Evolutionary conservation across 2,329 filamentous ascomycete species (phyloP).

Genomic region (Fusarium metavorans): DNA sequence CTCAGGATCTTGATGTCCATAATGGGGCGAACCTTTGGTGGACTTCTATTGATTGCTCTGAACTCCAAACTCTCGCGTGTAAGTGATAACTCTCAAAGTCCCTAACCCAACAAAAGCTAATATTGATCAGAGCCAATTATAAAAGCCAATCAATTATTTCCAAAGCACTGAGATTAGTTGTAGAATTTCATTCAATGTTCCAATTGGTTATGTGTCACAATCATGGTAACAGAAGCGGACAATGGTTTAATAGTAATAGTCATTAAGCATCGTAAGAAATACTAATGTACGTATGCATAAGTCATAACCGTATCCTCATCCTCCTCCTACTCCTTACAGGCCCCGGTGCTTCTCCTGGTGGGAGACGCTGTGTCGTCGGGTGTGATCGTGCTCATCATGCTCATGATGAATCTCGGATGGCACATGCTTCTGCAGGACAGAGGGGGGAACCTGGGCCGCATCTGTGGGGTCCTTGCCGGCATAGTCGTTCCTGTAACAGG

Average conservation of each 20-base stretch:
- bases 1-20: no score
- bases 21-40: neutral
- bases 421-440: slow-evolving; percentile 60
- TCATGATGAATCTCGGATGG: slow-evolving; percentile 60
- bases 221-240: neutral
- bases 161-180: neutral
- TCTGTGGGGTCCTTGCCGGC: slow-evolving; percentile 62
- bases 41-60: neutral
- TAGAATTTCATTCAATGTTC: neutral
- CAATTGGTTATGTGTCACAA: neutral
- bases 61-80: neutral
- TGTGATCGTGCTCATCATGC: slow-evolving; percentile 57
- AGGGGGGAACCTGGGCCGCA: slow-evolving; percentile 69
- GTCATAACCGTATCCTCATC: slow-evolving; percentile 10
- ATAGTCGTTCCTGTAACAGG: slow-evolving; percentile 26
- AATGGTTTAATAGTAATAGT: neutral
- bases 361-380: slow-evolving; percentile 60
- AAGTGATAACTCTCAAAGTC: neutral
- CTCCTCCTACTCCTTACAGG: slow-evolving; percentile 49
- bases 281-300: slow-evolving; percentile 37
- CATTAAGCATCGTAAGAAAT: slow-evolving; percentile 26
- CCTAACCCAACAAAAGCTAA: neutral
- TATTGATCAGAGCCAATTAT: neutral
- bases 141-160: neutral
- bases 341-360: slow-evolving; percentile 63